Conservation (phyloP, 2,329 filamentous ascomycete genomes). For the Chaetomium olivaceum region DNA sequence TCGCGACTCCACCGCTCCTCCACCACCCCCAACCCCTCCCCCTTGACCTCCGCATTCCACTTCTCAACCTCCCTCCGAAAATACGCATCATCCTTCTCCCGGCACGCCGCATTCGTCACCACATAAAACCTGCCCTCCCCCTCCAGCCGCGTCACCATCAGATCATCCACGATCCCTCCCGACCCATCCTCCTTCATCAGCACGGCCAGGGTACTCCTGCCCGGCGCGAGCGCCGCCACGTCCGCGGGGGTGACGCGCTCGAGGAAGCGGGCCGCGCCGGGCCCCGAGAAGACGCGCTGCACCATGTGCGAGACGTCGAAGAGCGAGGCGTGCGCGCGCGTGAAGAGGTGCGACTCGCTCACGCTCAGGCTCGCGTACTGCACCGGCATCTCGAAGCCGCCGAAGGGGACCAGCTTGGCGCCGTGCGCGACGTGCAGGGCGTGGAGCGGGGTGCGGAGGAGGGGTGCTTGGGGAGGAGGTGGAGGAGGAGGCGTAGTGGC, state of each 20-base stretch:
- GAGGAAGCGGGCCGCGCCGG: slow-evolving; percentile 77
- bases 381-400: slow-evolving; percentile 88
- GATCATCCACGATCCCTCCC: slow-evolving; percentile 94
- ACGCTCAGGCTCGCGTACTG: slow-evolving; percentile 79
- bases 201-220: slow-evolving; percentile 80
- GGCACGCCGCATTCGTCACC: slow-evolving; percentile 91
- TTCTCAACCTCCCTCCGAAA: slow-evolving; percentile 66
- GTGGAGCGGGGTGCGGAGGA: slow-evolving; percentile 41
- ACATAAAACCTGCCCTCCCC: slow-evolving; percentile 78
- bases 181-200: slow-evolving; percentile 73
- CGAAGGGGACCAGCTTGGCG: slow-evolving; percentile 96
- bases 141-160: slow-evolving; percentile 79
- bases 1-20: slow-evolving; percentile 72
- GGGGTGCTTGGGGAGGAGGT: slow-evolving; percentile 24
- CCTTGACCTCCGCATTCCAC: slow-evolving; percentile 32
- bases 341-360: slow-evolving; percentile 85
- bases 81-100: slow-evolving; percentile 83
- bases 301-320: slow-evolving; percentile 99
- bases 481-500: slow-evolving; percentile 31
- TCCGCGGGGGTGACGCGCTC: slow-evolving; percentile 80
- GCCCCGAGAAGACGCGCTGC: slow-evolving; percentile 81
- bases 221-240: slow-evolving; percentile 61
- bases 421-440: slow-evolving; percentile 61
- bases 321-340: slow-evolving; percentile 80
- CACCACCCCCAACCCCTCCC: slow-evolving; percentile 58